Percentiles rank a stretch among this genome's conserved stretches.
Conservation (phyloP, 139 green algal species). For the Eudorina sp. region DNA sequence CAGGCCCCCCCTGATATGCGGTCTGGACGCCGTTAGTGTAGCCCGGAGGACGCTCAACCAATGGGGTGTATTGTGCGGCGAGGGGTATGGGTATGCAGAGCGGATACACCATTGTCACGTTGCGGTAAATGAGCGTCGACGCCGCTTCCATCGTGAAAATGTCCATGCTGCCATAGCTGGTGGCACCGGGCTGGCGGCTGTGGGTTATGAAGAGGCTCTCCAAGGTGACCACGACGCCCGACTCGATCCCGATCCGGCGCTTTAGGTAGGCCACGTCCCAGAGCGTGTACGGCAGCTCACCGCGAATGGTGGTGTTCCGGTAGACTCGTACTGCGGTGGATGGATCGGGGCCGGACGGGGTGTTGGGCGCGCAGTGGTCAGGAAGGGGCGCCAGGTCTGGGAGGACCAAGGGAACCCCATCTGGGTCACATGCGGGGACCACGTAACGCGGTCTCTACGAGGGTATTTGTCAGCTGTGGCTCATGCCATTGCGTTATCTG, state of each 20-base stretch:
- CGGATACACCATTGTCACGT: background rate
- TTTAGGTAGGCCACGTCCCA: conserved; percentile 20
- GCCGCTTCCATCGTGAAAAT: background rate
- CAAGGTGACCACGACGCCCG: background rate
- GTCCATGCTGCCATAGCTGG: background rate
- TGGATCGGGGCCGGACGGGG: no score
- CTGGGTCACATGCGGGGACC: no score
- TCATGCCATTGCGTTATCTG: no score
- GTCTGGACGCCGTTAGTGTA: background rate
- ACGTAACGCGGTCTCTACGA: no score
- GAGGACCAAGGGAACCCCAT: no score
- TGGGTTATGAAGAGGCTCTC: conserved; percentile 8
- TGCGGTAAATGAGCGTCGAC: background rate
- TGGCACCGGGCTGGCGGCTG: background rate
- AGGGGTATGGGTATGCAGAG: background rate
- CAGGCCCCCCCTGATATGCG: background rate
- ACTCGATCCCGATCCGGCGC: background rate
- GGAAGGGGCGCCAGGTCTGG: no score
- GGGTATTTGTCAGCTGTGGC: no score
- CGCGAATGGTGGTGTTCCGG: background rate
- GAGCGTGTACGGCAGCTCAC: background rate
- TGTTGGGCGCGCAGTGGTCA: no score
- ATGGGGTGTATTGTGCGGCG: background rate
- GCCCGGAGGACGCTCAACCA: background rate
- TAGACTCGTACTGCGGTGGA: background rate